phyloP scores from a whole-genome alignment of 441 rosid species.

The Adansonia rubrostipa region DNA sequence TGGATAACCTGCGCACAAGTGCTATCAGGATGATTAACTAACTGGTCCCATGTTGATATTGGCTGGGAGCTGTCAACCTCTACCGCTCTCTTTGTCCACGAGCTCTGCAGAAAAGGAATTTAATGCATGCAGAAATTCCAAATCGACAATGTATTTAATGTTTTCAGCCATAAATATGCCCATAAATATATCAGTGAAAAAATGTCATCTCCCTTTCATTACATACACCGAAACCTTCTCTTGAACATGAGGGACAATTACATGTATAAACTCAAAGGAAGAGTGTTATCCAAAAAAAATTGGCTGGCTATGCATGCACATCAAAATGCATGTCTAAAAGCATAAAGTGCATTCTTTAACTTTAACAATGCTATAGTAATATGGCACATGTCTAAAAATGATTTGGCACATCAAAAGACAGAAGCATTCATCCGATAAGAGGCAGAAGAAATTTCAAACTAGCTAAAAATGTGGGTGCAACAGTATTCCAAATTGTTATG shows the following conservation, averaged over 20 bases:
- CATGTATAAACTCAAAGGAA: constrained; percentile 10
- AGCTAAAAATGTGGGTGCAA: not conserved
- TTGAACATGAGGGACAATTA: not conserved
- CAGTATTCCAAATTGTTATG: not conserved
- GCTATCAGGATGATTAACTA: too few relatives aligned
- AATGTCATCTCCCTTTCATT: not conserved
- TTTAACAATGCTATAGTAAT: not conserved
- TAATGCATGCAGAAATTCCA: constrained; percentile 21
- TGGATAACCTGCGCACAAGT: constrained; percentile 27
- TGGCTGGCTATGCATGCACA: not conserved
- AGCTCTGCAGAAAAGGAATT: constrained; percentile 43
- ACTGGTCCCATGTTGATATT: constrained; percentile 32
- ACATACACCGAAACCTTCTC: not conserved
- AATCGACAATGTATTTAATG: not conserved
- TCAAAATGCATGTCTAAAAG: constrained; percentile 8
- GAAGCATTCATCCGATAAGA: not conserved
- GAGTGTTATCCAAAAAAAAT: not conserved
- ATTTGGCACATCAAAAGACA: not conserved
- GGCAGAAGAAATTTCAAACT: not conserved
- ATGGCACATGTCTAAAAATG: not conserved
- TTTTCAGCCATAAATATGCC: not conserved
- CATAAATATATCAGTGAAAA: not conserved
- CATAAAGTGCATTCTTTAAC: not conserved
- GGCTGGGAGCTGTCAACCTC: constrained; percentile 46
- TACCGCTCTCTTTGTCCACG: constrained; percentile 45